Base-by-base conservation (phyloP, 371 early-diverging fungal genomes). In the Zopfochytrium polystomum region DNA sequence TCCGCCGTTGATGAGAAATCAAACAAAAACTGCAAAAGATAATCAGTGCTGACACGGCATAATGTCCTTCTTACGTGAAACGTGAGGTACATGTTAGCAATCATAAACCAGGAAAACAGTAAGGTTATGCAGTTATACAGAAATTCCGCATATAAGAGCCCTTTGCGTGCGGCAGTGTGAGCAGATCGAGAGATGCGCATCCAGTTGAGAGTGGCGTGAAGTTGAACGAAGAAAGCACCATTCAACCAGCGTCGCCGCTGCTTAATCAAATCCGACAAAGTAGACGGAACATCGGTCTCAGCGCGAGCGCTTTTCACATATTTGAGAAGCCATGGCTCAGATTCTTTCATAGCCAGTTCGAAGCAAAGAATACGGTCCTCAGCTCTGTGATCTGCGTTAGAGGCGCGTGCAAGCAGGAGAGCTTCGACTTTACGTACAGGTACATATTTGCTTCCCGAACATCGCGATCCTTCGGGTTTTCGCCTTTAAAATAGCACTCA, bases 401-500 rank as follows among this genome's bases (percentile, higher is more conserved):
- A n/a, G 11, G 20, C 49, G 30, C 20, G 1, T 38, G 20, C 31
- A 27, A 53, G 27, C 6, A 57, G 43, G 46, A 54, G 2, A 13
- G 6, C 23, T 49, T 9, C 23, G 9, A 6, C 7, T 20, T 73
- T n/a, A n/a, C n/a, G n/a, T n/a, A n/a, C 38, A 62, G 56, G 64
- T 80, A 80, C 89, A 89, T 87, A 72, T 90, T 90, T 46, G 86
- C 75, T 67, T 82, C 27, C 76, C 68, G 70, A 22, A 79, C 63
- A 49, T 80, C 62, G 15, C 89, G 47, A 84, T 88, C 68, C 25
- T 83, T 84, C 50, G 65, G 70, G 63, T 72, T 62, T 62, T 74
- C 96, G 51, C 96, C 95, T 80, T 90, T 85, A 72, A 96, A 96
- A 80, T 96, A 96, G 53, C 87, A 81, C 42, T 84, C 81, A 43